A percentile compares a stretch with the other conserved stretches of the same genome.
Evolutionary conservation across 352 stramenopile genomes (phyloP).

Genomic region (Albugo laibachii): DNA sequence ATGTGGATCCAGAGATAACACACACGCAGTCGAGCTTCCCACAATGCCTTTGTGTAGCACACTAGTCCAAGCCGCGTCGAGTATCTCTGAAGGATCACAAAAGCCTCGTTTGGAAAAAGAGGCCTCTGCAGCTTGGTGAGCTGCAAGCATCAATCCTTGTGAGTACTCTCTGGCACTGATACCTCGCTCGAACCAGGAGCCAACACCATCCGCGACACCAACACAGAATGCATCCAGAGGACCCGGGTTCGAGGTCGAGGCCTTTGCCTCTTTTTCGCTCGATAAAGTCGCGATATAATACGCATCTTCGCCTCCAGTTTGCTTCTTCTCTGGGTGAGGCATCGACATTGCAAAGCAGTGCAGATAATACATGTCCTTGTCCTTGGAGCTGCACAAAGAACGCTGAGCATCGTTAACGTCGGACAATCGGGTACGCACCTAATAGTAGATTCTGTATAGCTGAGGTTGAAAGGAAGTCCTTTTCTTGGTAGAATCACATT

Average conservation of each 20-base stretch:
- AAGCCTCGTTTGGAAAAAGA: constrained; percentile 20
- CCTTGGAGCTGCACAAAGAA: background rate
- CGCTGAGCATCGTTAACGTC: constrained; percentile 1
- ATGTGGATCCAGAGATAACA: constrained; percentile 82
- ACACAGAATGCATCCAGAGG: constrained; percentile 76
- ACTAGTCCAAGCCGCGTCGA: constrained; percentile 48
- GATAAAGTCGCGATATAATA: constrained; percentile 68
- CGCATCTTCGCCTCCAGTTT: constrained; percentile 80
- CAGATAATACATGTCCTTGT: constrained; percentile 38
- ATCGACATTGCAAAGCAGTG: constrained; percentile 60
- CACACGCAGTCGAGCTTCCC: constrained; percentile 83
- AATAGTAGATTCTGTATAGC: constrained; percentile 10
- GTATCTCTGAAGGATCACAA: constrained; percentile 39
- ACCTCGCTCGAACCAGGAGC: constrained; percentile 89
- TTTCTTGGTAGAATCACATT: constrained; percentile 68
- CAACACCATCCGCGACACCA: constrained; percentile 90
- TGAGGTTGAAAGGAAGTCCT: constrained; percentile 56
- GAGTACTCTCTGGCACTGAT: constrained; percentile 61
- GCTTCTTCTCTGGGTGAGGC: constrained; percentile 48
- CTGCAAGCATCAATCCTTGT: constrained; percentile 56
- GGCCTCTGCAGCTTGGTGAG: constrained; percentile 36
- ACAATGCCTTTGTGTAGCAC: constrained; percentile 84
- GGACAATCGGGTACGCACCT: constrained; percentile 4
- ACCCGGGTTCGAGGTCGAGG: constrained; percentile 20
- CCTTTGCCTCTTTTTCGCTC: constrained; percentile 11